Conservation (phyloP, 148 eudicot species). For the Persicaria tinctoria region DNA sequence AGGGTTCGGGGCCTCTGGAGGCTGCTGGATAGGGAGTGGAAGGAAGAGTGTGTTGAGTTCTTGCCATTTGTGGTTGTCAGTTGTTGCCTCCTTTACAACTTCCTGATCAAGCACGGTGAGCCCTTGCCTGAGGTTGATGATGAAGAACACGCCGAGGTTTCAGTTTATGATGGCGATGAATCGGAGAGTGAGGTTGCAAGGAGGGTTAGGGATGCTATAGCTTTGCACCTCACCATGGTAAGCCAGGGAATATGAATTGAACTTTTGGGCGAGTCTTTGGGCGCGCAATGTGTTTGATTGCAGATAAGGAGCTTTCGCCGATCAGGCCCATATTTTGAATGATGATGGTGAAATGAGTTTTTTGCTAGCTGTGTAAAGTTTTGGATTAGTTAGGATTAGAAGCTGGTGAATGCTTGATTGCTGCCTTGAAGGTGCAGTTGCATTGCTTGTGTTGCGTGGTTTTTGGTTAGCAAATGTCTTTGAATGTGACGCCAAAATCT, state of each 20-base stretch:
- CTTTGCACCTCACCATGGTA: conserved; percentile 57
- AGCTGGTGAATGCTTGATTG: not conserved
- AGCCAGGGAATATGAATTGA: conserved; percentile 33
- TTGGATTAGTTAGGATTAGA: not conserved
- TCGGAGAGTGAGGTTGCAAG: conserved; percentile 36
- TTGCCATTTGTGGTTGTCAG: conserved; percentile 65
- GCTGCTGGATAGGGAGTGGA: conserved; percentile 56
- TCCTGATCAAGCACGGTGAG: conserved; percentile 73
- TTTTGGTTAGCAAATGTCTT: not conserved
- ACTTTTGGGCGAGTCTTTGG: not conserved
- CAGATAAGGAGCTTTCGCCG: not conserved
- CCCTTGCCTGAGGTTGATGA: conserved; percentile 36
- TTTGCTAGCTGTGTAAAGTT: not conserved
- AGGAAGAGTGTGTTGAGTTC: conserved; percentile 65
- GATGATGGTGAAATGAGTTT: not conserved
- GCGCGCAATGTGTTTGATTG: not conserved
- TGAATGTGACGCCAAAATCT: not conserved
- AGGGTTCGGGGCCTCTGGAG: conserved; percentile 61
- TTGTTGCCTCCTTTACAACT: conserved; percentile 79
- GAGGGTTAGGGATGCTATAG: conserved; percentile 58
- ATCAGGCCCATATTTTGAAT: not conserved
- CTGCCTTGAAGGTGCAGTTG: not conserved
- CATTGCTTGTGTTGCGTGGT: not conserved
- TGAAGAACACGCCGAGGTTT: conserved; percentile 25
- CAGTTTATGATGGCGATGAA: conserved; percentile 40